Evolutionary conservation across 768 basidiomycete species (phyloP), one percentile per base, ranked within the genome.

Genomic region (Ephemerocybe angulata): DNA sequence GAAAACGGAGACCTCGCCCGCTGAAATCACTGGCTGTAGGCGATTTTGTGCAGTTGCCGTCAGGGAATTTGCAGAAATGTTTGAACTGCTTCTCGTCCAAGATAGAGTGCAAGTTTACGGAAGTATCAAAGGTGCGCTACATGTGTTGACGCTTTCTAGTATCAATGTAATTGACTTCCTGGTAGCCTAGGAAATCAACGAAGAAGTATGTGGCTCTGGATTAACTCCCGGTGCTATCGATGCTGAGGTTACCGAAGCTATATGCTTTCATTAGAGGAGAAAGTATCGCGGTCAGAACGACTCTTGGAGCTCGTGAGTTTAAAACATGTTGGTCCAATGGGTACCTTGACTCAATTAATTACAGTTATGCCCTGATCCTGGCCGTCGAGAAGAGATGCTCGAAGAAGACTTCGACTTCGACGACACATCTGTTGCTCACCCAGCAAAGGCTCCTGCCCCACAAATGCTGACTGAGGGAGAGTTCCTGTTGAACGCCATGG

Each of bases 51-150:
- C 43, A 55, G 31, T 38, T 55, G 13, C 54, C 54, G 13, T 49
- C 54, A 11, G 54, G 54, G 13, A 42, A 37, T 29, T n/a, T 55
- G 27, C 22, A 84, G 61, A 68, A 75, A 53, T 90, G 87, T 65
- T 81, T 85, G 2, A 87, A 87, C 66, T 88, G 87, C 63, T 73
- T 80, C 28, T 75, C 83, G 4, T 85, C 81, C 62, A 80, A 75
- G 58, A 76, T 77, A 29, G 80, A 84, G 7, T 90, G 87, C 68
- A 86, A 82, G 0, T 88, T 88, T 65, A 72, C 83, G 42, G 84
- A 86, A 65, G 78, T 81, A 1, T 83, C 82, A 22, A 86, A 85
- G 78, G 85, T 85, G 57, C 33, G 78, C n/a, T 62, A 30, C 22
- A 31, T 35, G 38, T 41, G 21, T 13, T 19, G 15, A 8, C 8